Evolutionary conservation across 2,329 filamentous ascomycete genomes (phyloP), one percentile per base, ranked within the genome.

Genomic region (Lecanicillium sp.): DNA sequence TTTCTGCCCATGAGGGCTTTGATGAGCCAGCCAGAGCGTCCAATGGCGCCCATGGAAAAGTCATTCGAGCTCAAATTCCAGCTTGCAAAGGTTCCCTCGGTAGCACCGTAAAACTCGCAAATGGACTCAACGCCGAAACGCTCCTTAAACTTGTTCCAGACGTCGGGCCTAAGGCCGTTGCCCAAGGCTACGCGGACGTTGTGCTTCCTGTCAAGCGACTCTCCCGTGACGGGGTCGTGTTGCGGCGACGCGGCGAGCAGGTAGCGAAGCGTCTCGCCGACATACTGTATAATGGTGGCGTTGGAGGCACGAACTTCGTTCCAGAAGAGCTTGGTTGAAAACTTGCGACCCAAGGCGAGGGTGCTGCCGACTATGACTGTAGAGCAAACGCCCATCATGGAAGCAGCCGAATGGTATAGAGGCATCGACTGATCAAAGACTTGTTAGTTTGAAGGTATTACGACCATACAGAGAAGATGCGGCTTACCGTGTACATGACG

Each of bases 111-210:
- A 59, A 94, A 89, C 52, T 94, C 86, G 43, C 74, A 80, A 42
- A 90, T 75, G 2, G 73, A 73, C 25, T 78, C 73, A 40, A 94
- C 75, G 15, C 75, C 80, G 51, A 92, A 94, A 13, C 88, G 80
- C 19, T 84, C 71, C 56, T 88, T 87, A 67, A 94, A 90, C 7
- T 64, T 68, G 44, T 85, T 78, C 88, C 88, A 95, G 20, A 94
- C 77, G 51, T 94, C 87, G 0, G 87, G 85, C 0, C 88, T 75
- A 15, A 94, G 67, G 2, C 88, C 88, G 53, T 95, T 95, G n/a
- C 88, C 88, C 46, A 89, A 85, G 0, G 85, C 86, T 4, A 81
- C 51, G 5, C 78, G 77, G 13, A 94, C 74, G 0, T 67, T 71
- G 63, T 94, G 83, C 46, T 80, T 74, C 49, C 71, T 75, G 58